phyloP scores from a whole-genome alignment of 306 rosid species.

The Erythrophleum fordii region DNA sequence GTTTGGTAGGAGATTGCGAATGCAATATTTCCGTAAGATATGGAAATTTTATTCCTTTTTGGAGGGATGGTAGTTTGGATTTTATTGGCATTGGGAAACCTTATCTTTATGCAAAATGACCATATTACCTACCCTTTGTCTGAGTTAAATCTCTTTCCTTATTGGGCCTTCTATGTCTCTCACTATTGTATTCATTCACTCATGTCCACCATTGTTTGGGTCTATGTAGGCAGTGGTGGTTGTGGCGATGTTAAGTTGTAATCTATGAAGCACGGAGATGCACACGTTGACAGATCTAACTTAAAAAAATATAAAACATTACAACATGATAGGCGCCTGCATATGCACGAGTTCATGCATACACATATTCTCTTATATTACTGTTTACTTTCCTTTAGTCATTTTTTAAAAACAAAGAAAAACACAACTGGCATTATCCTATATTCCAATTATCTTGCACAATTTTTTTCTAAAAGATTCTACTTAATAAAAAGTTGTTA shows the following conservation, averaged over 20 bases:
- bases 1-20: not conserved
- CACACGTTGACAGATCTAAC: not conserved
- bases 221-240: not conserved
- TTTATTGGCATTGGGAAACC: not conserved
- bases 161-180: not conserved
- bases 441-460: not conserved
- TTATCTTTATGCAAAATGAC: not conserved
- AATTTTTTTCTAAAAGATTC: not conserved
- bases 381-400: too few relatives aligned
- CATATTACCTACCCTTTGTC: not conserved
- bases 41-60: not conserved
- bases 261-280: not conserved
- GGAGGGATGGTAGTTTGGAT: not conserved
- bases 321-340: not conserved
- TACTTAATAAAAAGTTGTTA: not conserved
- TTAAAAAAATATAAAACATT: not conserved
- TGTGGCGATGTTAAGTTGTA: not conserved
- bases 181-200: not conserved
- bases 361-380: not conserved
- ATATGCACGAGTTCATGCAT: too few relatives aligned
- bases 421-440: not conserved
- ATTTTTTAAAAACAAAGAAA: too few relatives aligned
- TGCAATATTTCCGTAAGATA: not conserved
- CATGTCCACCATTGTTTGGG: not conserved
- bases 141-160: not conserved